Evolutionary conservation across 345 rosid genomes (phyloP).

Genomic region (Boechera retrofracta): DNA sequence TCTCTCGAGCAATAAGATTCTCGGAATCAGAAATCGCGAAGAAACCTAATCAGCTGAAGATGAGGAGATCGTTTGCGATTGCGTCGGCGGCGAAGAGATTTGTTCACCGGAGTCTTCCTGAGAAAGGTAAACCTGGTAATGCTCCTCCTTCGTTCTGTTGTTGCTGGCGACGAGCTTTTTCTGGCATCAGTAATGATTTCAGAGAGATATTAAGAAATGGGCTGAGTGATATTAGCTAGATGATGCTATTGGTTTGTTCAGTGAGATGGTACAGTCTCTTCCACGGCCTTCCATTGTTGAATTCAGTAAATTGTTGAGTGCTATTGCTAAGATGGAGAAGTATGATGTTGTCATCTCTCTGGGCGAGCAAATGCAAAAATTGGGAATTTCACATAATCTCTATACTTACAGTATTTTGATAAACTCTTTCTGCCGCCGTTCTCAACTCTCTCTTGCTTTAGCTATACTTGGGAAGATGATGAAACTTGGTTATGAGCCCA

Average conservation of each 20-base stretch:
- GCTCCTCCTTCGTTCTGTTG: not conserved
- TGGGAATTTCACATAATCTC: not conserved
- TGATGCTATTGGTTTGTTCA: slow-evolving; percentile 3
- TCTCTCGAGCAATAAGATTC: not conserved
- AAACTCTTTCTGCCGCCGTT: not conserved
- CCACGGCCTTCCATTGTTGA: not conserved
- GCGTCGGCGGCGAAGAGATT: not conserved
- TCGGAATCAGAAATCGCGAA: not conserved
- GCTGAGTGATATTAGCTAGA: not conserved
- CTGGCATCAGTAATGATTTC: not conserved
- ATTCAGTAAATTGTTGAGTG: not conserved
- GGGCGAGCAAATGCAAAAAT: not conserved
- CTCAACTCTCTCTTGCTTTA: not conserved
- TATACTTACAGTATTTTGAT: not conserved
- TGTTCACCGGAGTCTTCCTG: not conserved
- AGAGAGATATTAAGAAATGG: not conserved
- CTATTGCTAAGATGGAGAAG: slow-evolving; percentile 8
- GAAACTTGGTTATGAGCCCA: not conserved
- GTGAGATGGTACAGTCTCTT: slow-evolving; percentile 5
- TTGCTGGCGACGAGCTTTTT: not conserved
- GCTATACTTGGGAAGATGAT: not conserved
- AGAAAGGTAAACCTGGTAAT: not conserved
- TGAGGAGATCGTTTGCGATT: not conserved
- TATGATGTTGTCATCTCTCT: slow-evolving; percentile 26
- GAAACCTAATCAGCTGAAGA: not conserved